phyloP scores from a whole-genome alignment of 331 rosid genomes.

The Dryas integrifolia region DNA sequence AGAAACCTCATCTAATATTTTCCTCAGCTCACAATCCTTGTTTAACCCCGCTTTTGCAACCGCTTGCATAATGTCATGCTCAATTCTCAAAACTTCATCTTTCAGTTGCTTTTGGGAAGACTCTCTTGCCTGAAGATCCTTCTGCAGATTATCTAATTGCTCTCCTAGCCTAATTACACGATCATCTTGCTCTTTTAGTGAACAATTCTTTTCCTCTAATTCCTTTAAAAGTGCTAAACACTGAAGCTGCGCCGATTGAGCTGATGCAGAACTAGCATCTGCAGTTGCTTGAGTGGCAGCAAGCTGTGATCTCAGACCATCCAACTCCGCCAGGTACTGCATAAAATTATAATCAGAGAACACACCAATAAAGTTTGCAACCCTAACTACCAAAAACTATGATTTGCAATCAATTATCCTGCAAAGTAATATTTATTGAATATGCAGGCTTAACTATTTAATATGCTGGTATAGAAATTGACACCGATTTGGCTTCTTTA shows the following conservation, averaged over 20 bases:
- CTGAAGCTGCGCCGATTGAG: constrained; percentile 70
- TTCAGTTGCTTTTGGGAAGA: constrained; percentile 85
- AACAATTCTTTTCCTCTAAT: constrained; percentile 60
- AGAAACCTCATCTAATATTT: constrained; percentile 74
- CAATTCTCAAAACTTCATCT: constrained; percentile 77
- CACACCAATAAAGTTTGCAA: neutral
- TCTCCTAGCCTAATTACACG: constrained; percentile 64
- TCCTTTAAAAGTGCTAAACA: constrained; percentile 71
- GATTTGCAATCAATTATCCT: neutral
- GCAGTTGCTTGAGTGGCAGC: constrained; percentile 67
- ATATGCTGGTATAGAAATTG: neutral
- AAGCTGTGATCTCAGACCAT: constrained; percentile 66
- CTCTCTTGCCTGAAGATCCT: constrained; percentile 83
- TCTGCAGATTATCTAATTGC: constrained; percentile 76
- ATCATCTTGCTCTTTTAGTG: constrained; percentile 74
- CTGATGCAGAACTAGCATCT: constrained; percentile 83
- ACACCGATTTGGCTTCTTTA: neutral
- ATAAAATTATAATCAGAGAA: constrained; percentile 6
- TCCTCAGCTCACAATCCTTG: constrained; percentile 74
- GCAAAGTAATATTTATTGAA: neutral
- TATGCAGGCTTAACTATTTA: neutral
- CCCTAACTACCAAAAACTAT: neutral
- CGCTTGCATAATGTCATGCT: constrained; percentile 77
- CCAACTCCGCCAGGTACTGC: constrained; percentile 77
- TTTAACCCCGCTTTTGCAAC: constrained; percentile 56